phyloP scores from a whole-genome alignment of 257 asterid genomes.

The Capsicum rhomboideum region DNA sequence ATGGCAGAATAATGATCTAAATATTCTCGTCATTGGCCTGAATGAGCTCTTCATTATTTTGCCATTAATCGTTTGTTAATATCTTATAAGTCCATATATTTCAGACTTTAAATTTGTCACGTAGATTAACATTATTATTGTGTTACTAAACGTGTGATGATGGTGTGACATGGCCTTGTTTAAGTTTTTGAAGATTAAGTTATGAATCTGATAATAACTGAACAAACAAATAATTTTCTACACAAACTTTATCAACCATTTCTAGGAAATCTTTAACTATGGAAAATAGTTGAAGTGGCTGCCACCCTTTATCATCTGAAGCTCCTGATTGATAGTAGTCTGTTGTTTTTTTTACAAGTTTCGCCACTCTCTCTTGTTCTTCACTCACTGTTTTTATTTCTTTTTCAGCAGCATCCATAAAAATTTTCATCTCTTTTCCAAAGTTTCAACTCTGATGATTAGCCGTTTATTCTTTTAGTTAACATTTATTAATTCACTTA shows the following conservation, averaged over 20 bases:
- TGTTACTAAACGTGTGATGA: too few relatives aligned
- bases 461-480: too few relatives aligned
- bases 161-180: too few relatives aligned
- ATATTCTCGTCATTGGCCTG: not conserved
- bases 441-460: too few relatives aligned
- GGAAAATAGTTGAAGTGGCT: slow-evolving; percentile 48
- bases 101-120: too few relatives aligned
- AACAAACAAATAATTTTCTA: too few relatives aligned
- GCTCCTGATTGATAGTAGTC: slow-evolving; percentile 75
- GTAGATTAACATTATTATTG: too few relatives aligned
- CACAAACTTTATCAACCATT: slow-evolving; percentile 84
- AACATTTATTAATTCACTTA: too few relatives aligned
- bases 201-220: too few relatives aligned
- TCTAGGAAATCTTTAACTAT: slow-evolving; percentile 68
- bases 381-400: slow-evolving; percentile 44
- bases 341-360: slow-evolving; percentile 64
- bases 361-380: slow-evolving; percentile 60
- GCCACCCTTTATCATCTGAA: slow-evolving; percentile 41
- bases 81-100: too few relatives aligned
- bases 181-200: too few relatives aligned
- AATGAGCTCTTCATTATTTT: not conserved
- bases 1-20: not conserved
- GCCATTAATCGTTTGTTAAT: not conserved
- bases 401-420: slow-evolving; percentile 48
- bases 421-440: slow-evolving; percentile 38